These are phyloP conservation scores for Serendipita sp. DNA, from an alignment of 1,284 basidiomycete genomes.

Conservation along the genomic window DNA sequence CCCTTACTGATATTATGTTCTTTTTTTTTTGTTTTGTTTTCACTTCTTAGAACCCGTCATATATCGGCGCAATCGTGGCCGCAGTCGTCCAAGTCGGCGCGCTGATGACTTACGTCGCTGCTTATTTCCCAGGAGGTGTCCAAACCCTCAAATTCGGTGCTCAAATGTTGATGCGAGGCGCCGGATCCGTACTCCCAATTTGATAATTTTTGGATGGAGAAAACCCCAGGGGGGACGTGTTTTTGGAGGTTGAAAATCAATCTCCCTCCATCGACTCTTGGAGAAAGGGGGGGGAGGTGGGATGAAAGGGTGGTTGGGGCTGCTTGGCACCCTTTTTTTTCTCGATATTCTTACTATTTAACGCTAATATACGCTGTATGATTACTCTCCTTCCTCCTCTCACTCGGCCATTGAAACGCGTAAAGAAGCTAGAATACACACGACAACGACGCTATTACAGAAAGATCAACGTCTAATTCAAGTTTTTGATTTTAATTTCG, in stretches of 20 bases:
- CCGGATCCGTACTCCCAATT: slow-evolving; percentile 63
- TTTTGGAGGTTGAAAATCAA: background rate
- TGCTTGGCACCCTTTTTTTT: background rate
- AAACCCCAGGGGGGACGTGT: background rate
- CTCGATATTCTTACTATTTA: background rate
- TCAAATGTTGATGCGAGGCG: slow-evolving; percentile 68
- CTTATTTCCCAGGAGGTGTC: slow-evolving; percentile 81
- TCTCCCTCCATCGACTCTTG: no score
- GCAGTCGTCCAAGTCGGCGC: slow-evolving; percentile 73
- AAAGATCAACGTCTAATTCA: no score
- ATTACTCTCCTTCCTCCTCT: no score
- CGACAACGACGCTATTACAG: no score
- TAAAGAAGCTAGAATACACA: no score
- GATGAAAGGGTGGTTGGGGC: no score
- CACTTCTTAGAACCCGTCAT: slow-evolving; percentile 50
- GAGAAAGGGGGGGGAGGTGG: no score
- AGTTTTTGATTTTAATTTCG: background rate
- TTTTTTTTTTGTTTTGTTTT: background rate
- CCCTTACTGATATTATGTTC: background rate
- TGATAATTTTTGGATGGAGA: slow-evolving; percentile 19
- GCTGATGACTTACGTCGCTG: slow-evolving; percentile 72
- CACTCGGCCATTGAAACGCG: no score
- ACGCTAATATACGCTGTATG: background rate
- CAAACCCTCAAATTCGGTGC: slow-evolving; percentile 73
- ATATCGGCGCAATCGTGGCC: slow-evolving; percentile 67